Base-by-base conservation (phyloP, 2,329 filamentous ascomycete genomes). In the Emericellopsis cladophorae region DNA sequence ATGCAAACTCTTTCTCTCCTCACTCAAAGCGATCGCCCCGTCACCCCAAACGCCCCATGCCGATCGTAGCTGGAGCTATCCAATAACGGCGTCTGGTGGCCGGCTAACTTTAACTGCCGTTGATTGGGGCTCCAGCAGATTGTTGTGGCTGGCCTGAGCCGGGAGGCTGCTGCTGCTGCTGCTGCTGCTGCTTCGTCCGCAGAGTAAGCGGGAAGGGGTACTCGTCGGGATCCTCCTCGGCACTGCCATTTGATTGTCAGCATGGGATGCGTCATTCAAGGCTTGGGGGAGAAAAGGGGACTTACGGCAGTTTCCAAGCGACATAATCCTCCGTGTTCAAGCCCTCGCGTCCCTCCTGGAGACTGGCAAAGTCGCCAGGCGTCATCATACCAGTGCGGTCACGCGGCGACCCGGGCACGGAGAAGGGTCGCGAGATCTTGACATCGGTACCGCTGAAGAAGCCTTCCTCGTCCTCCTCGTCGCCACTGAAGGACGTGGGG, bases 321-420 rank as follows among this genome's bases (percentile, higher is more conserved):
- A 96, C 87, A 60, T 98, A 96, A 57, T 98, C 92, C 64, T 98
- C 92, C 0, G 92, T 96, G 65, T 74, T 92, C 51, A 98, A 66
- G 1, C 90, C 89, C 61, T 98, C 92, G 35, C 83, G 82, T 36
- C 88, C 87, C 63, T 98, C 92, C 63, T 96, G 92, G 42, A 98
- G 68, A 51, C 87, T 95, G 23, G 88, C 92, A 70, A 96, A 96
- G 61, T 98, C 92, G 37, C 92, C 92, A 7, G 92, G 92, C 1
- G 92, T 98, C 92, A 98, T 96, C 88, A 95, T 95, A 41, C 92
- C 92, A 35, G 82, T 82, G 29, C 88, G 77, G 57, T 95, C 89
- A 46, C 89, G 76, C 9, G 92, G 92, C 15, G 88, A 95, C 8
- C 92, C 92, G 2, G 92, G 92, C 39, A 94, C 88, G 3, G 88